Conservation (phyloP, 441 rosid species). For the Gossypium davidsonii region DNA sequence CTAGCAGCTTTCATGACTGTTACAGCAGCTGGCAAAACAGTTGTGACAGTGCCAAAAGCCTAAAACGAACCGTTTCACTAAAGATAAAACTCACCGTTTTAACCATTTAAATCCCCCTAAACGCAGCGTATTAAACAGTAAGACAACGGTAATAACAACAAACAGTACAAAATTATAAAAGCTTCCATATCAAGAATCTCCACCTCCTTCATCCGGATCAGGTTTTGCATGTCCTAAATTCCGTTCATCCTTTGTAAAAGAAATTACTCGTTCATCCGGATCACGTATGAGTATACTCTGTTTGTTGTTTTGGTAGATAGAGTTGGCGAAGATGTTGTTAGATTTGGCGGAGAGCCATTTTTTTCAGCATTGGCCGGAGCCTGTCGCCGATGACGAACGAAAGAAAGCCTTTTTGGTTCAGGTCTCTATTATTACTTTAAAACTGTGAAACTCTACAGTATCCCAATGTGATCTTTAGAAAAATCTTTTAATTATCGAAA, state of each 20-base stretch:
- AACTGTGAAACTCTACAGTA: background rate
- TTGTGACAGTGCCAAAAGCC: too few relatives aligned
- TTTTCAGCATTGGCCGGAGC: slow-evolving; percentile 4
- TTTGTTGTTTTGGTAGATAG: background rate
- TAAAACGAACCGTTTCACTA: too few relatives aligned
- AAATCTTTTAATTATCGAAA: background rate
- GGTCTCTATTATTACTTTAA: background rate
- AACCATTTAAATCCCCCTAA: too few relatives aligned
- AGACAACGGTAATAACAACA: too few relatives aligned
- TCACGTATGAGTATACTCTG: background rate
- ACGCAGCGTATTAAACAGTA: too few relatives aligned
- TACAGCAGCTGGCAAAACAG: too few relatives aligned
- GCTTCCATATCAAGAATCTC: slow-evolving; percentile 33
- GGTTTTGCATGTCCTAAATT: slow-evolving; percentile 26
- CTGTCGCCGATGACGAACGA: background rate
- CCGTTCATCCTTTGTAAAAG: background rate
- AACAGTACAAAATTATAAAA: too few relatives aligned
- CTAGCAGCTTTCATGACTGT: too few relatives aligned
- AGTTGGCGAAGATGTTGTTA: background rate
- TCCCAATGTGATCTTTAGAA: background rate
- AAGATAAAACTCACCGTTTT: too few relatives aligned
- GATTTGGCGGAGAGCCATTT: background rate
- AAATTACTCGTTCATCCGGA: background rate
- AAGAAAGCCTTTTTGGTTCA: slow-evolving; percentile 2
- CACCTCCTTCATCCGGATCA: slow-evolving; percentile 51